phyloP scores from a whole-genome alignment of 1,284 basidiomycete species.

The Pterulicium gracile region DNA sequence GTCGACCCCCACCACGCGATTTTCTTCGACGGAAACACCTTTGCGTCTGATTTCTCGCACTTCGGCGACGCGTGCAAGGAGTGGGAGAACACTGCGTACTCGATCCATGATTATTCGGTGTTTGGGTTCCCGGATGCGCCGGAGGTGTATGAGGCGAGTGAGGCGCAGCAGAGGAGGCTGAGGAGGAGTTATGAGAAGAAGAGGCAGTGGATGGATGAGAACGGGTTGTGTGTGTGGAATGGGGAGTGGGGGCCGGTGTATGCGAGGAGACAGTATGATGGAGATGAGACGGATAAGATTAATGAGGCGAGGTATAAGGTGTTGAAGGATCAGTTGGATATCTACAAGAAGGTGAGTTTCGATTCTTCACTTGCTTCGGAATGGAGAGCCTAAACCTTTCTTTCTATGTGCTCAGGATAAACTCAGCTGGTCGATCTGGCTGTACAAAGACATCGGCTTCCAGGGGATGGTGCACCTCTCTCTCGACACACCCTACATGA shows the following conservation, averaged over 20 bases:
- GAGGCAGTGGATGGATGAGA: constrained; percentile 54
- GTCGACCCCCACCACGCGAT: constrained; percentile 50
- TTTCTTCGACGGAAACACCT: constrained; percentile 58
- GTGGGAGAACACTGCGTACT: constrained; percentile 59
- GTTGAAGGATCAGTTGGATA: constrained; percentile 61
- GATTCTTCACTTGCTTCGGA: background rate
- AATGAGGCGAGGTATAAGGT: constrained; percentile 60
- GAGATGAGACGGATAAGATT: constrained; percentile 45
- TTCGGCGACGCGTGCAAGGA: constrained; percentile 40
- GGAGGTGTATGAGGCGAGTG: constrained; percentile 41
- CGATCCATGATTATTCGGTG: constrained; percentile 65
- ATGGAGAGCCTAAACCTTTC: constrained; percentile 2
- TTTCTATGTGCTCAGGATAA: constrained; percentile 33
- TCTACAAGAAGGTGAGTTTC: constrained; percentile 48
- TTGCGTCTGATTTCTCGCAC: constrained; percentile 53
- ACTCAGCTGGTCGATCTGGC: constrained; percentile 75
- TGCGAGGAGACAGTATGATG: constrained; percentile 38
- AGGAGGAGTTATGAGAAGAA: constrained; percentile 54
- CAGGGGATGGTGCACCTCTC: constrained; percentile 73
- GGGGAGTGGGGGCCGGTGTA: constrained; percentile 46
- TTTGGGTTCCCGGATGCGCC: constrained; percentile 64
- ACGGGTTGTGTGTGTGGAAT: constrained; percentile 63
- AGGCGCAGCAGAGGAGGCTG: constrained; percentile 42
- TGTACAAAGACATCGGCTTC: constrained; percentile 81
- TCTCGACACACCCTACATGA: constrained; percentile 59